Evolutionary conservation across 805 yeast genomes (phyloP), one percentile per base, ranked within the genome.

Genomic region (Scheffersomyces ergatensis): DNA sequence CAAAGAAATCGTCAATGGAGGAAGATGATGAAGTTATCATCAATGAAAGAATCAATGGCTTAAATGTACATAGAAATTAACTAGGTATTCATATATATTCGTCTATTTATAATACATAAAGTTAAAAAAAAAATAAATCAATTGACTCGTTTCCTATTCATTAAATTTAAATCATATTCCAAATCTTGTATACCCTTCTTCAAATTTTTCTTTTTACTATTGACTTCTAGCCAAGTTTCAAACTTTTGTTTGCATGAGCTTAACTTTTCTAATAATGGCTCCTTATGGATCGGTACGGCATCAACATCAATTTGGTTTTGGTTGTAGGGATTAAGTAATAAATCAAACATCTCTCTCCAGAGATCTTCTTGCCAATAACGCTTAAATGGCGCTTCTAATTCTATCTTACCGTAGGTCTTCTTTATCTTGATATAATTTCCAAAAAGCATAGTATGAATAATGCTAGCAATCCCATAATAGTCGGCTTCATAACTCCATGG

Each of bases 401-500:
- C 60, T 37, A 71, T 62, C 3, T 45, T 46, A 0, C 62, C 65
- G 15, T 35, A 43, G 4, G 42, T 52, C 5, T 45, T 27, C 1
- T 55, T 57, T 0, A 77, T 68, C 36, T 75, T 76, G 21, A 89
- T 82, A 40, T 74, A 72, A 12, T 71, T 66, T 0, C 95, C 95
- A 66, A 82, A 89, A 14, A 89, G 64, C 72, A 89, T 62, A 0
- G 82, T 73, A 52, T 89, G 92, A 2, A 88, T 65, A 0, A 85
- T 76, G 25, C 80, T 76, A 0, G 96, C 97, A 15, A 87, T 46
- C 0, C 96, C 96, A 57, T 76, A 85, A 55, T 88, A 88, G 62
- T 89, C 97, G 3, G 83, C 82, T 55, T 89, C 89, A 53, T 74
- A 86, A 2, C 78, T 76, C 95, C 96, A 89, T 0, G 84, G 75